These are phyloP conservation scores for Debaryomyces subglobosus DNA, from an alignment of 1,139 yeast species.

Conservation along the genomic window DNA sequence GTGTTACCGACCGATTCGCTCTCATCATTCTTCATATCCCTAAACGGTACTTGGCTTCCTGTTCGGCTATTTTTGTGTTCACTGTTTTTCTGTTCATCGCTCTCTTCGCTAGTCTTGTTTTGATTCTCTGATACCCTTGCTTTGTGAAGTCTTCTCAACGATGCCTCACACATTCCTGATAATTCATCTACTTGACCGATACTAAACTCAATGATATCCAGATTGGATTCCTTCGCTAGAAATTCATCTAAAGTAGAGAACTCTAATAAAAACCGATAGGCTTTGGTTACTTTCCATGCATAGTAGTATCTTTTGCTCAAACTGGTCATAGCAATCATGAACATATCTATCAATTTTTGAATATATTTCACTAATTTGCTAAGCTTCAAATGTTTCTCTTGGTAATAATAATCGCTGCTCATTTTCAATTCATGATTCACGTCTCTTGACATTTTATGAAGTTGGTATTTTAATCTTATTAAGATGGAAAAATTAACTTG, in stretches of 20 bases:
- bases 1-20: background rate
- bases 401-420: slow-evolving; percentile 17
- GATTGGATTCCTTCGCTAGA: background rate
- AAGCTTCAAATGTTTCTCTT: slow-evolving; percentile 21
- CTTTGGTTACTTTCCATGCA: slow-evolving; percentile 48
- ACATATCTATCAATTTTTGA: slow-evolving; percentile 24
- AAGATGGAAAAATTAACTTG: slow-evolving; percentile 31
- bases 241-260: slow-evolving; percentile 2
- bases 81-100: background rate
- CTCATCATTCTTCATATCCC: background rate
- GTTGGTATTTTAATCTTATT: slow-evolving; percentile 24
- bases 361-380: slow-evolving; percentile 22
- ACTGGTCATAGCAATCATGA: slow-evolving; percentile 29
- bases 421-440: slow-evolving; percentile 23
- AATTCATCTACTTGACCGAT: background rate
- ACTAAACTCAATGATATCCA: background rate
- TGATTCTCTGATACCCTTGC: background rate
- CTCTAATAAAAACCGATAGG: slow-evolving; percentile 25
- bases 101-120: background rate
- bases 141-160: background rate
- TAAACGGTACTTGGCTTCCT: background rate
- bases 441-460: slow-evolving; percentile 24
- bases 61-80: background rate
- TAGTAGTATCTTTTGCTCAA: slow-evolving; percentile 43
- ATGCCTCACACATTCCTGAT: slow-evolving; percentile 1